Evolutionary conservation across 129 eudicot species (phyloP).

Genomic region (Saussurea involucrata): DNA sequence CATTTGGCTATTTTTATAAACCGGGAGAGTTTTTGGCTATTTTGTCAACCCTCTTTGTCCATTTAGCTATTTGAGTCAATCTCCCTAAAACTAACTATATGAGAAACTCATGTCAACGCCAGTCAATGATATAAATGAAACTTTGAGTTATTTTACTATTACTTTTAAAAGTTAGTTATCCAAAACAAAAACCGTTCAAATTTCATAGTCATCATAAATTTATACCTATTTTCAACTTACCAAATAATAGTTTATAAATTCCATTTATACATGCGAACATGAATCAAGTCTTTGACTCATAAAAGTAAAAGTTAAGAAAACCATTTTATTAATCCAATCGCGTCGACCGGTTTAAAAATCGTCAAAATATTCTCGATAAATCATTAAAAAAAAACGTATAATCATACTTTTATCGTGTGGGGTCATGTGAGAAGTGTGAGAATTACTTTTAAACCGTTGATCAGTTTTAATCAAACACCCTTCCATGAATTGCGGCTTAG

Average conservation of each 20-base stretch:
- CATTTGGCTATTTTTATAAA: no score
- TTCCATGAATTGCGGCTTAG: no score
- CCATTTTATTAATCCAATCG: neutral
- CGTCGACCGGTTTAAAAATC: neutral
- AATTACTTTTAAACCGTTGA: no score
- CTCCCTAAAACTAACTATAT: no score
- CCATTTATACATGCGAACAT: no score
- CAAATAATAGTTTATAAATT: no score
- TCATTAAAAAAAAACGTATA: neutral
- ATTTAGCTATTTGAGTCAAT: no score
- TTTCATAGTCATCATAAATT: neutral
- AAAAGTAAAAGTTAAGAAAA: neutral
- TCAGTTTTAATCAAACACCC: no score
- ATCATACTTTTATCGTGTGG: neutral
- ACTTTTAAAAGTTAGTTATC: neutral
- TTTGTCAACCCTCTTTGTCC: no score
- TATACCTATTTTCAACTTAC: neutral
- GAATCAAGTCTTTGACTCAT: neutral
- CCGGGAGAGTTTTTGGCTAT: no score
- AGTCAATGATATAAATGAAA: neutral
- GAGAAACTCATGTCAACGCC: neutral
- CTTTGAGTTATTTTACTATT: neutral
- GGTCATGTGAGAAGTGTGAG: no score
- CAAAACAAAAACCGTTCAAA: neutral
- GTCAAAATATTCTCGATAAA: neutral